Evolutionary conservation across 257 asterid genomes (phyloP).

Genomic region (Solanum ossicruentum): DNA sequence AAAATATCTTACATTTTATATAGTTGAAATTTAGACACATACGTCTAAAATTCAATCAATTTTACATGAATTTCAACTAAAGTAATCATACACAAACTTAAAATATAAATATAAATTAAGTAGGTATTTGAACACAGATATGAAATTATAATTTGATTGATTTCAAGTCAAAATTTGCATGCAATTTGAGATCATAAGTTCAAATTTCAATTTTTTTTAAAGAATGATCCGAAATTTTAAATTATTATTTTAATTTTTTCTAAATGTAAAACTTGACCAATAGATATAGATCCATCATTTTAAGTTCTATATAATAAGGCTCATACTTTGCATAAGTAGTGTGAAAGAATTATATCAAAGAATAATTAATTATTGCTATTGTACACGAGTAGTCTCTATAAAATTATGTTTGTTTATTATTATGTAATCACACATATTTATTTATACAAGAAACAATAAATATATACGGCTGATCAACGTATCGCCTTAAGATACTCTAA

Average conservation of each 20-base stretch:
- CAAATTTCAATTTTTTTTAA: too few species aligned
- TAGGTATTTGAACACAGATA: not conserved
- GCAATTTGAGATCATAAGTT: not conserved
- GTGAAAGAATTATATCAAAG: not conserved
- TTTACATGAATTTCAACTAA: not conserved
- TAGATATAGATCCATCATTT: too few species aligned
- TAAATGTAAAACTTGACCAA: not conserved
- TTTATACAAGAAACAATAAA: not conserved
- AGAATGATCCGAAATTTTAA: not conserved
- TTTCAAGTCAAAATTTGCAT: too few species aligned
- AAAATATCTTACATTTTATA: not conserved
- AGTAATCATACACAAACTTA: not conserved
- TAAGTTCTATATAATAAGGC: too few species aligned
- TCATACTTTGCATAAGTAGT: too few species aligned
- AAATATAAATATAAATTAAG: too few species aligned
- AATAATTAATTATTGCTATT: not conserved
- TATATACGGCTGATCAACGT: not conserved
- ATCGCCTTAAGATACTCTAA: fast-evolving
- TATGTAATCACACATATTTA: not conserved
- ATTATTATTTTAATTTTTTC: too few species aligned
- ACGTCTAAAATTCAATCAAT: not conserved
- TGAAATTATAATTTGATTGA: not conserved
- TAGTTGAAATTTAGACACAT: not conserved
- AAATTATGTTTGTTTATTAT: not conserved
- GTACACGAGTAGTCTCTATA: not conserved